Conservation (phyloP, 129 eudicot genomes). For the Ambrosia trifida region DNA sequence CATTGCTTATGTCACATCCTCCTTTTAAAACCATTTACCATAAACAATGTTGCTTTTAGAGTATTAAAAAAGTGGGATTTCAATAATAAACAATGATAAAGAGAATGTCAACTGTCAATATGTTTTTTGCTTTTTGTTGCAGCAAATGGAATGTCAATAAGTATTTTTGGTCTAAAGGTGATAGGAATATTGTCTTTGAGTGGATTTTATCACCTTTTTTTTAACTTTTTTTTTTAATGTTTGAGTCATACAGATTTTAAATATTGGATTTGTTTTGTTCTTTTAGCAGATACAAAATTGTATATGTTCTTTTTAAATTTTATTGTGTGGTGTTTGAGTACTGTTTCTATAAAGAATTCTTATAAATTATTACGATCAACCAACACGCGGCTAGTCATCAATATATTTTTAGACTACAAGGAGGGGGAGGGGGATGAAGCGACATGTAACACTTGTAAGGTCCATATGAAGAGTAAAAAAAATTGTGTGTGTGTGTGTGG, state of each 20-base stretch:
- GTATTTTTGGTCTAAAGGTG: slow-evolving; percentile 21
- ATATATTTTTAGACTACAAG: background rate
- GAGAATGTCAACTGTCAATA: slow-evolving; percentile 25
- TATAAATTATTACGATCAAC: background rate
- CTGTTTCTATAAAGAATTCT: background rate
- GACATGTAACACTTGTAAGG: too few relatives aligned
- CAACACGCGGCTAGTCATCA: slow-evolving; percentile 5
- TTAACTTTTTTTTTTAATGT: background rate
- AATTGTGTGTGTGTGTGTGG: too few relatives aligned
- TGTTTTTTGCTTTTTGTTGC: slow-evolving; percentile 19
- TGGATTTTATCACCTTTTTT: slow-evolving; percentile 15
- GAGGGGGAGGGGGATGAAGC: too few relatives aligned
- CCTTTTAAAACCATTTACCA: background rate
- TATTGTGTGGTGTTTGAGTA: background rate
- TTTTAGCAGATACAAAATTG: slow-evolving; percentile 4
- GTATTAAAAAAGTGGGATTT: background rate
- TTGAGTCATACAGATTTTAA: background rate
- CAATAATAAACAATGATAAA: slow-evolving; percentile 5
- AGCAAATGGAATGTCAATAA: slow-evolving; percentile 33
- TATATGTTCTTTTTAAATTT: background rate
- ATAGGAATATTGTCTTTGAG: slow-evolving; percentile 12
- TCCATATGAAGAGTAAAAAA: too few relatives aligned
- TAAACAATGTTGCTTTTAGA: background rate
- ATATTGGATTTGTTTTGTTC: slow-evolving; percentile 17
- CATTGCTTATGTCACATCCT: slow-evolving; percentile 5